Percentiles rank a stretch among this genome's conserved stretches.
Conservation (phyloP, 352 stramenopile genomes). For the Phytophthora foliorum region DNA sequence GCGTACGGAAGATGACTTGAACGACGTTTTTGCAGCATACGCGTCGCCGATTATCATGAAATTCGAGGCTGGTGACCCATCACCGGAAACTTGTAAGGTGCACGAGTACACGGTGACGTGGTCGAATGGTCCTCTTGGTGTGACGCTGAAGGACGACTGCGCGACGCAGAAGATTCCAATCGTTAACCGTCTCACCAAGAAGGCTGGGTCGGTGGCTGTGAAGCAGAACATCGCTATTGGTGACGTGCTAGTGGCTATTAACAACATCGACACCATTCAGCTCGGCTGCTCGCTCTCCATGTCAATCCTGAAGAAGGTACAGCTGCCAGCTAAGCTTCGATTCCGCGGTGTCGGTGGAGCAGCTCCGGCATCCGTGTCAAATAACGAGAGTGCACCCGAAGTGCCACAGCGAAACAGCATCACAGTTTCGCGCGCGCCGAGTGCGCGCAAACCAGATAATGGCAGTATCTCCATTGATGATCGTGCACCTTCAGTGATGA, state of each 20-base stretch:
- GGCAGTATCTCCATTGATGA: conserved; percentile 27
- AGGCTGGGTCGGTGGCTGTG: conserved; percentile 84
- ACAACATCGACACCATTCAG: conserved; percentile 92
- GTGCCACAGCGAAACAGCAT: conserved; percentile 25
- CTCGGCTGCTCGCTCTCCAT: conserved; percentile 89
- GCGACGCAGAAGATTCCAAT: conserved; percentile 88
- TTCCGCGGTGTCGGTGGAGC: conserved; percentile 86
- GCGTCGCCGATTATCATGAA: conserved; percentile 87
- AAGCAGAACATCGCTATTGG: conserved; percentile 92
- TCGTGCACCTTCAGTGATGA: conserved; percentile 44
- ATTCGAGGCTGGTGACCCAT: conserved; percentile 65
- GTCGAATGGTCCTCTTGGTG: conserved; percentile 86
- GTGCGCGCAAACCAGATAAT: conserved; percentile 30
- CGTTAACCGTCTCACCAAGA: conserved; percentile 89
- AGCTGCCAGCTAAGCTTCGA: conserved; percentile 83
- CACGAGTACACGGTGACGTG: conserved; percentile 90
- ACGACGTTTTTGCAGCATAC: conserved; percentile 79
- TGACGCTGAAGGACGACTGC: conserved; percentile 89
- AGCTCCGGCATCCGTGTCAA: conserved; percentile 28
- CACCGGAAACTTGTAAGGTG: conserved; percentile 68
- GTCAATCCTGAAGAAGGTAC: conserved; percentile 92
- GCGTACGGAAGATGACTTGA: conserved; percentile 69
- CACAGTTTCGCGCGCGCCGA: conserved; percentile 39
- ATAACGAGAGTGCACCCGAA: conserved; percentile 23
- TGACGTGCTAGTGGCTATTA: conserved; percentile 88